A percentile compares a stretch with the other conserved stretches of the same genome.
Evolutionary conservation across 192 early-diverging fungal species (phyloP).

Genomic region (Oehlia diaphana): DNA sequence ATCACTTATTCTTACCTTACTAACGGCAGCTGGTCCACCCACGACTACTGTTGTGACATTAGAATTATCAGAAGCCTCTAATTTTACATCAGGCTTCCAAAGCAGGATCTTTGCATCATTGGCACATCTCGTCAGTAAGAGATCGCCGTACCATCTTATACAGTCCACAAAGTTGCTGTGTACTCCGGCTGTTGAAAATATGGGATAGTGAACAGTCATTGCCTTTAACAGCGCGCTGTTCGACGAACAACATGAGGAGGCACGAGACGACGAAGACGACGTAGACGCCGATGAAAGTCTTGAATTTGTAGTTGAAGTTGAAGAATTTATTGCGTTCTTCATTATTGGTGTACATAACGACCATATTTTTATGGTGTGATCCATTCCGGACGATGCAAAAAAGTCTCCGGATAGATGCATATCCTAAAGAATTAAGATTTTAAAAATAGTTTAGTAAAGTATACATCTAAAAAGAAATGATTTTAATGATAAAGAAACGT

Average conservation of each 20-base stretch:
- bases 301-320: neutral
- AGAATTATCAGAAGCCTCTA: slow-evolving; percentile 1
- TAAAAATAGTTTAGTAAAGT: too few species aligned
- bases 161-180: slow-evolving; percentile 26
- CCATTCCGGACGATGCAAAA: slow-evolving; percentile 24
- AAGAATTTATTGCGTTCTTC: slow-evolving; percentile 7
- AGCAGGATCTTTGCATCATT: slow-evolving; percentile 7
- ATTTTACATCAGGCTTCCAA: slow-evolving; percentile 24
- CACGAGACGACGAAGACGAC: neutral
- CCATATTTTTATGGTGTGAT: slow-evolving; percentile 28
- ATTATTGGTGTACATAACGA: slow-evolving; percentile 19
- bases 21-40: slow-evolving; percentile 10
- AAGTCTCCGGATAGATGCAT: slow-evolving; percentile 20
- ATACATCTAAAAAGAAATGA: too few species aligned
- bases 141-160: slow-evolving; percentile 28
- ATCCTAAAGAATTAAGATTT: slow-evolving; percentile 10
- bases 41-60: neutral
- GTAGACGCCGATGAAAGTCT: too few species aligned
- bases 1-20: neutral
- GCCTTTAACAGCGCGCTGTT: neutral
- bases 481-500: neutral
- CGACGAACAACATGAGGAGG: neutral
- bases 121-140: slow-evolving; percentile 17
- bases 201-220: slow-evolving; percentile 20
- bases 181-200: slow-evolving; percentile 17